A percentile compares a stretch with the other conserved stretches of the same genome.
Conservation (phyloP, 1,284 basidiomycete species). For the Psilocybe mexicana region DNA sequence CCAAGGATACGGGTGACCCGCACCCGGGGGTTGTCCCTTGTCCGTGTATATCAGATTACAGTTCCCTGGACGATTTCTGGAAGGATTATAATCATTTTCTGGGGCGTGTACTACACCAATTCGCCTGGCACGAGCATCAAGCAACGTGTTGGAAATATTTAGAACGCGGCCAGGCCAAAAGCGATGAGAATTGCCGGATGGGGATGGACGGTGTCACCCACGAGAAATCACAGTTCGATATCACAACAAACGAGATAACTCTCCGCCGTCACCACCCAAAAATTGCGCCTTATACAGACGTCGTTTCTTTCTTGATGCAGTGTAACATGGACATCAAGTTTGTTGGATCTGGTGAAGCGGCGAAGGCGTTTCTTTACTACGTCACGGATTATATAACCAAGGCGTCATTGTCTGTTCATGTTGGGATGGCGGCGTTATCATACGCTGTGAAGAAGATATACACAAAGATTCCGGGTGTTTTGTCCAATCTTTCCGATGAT, state of each 20-base stretch:
- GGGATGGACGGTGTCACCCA: slow-evolving; percentile 14
- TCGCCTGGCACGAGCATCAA: slow-evolving; percentile 12
- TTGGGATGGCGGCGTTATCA: slow-evolving; percentile 20
- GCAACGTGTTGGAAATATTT: slow-evolving; percentile 18
- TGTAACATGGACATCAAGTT: slow-evolving; percentile 36
- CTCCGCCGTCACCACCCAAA: not conserved
- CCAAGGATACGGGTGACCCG: slow-evolving; percentile 3
- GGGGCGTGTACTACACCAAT: slow-evolving; percentile 6
- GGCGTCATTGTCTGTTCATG: slow-evolving; percentile 19
- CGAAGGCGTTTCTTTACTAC: slow-evolving; percentile 31
- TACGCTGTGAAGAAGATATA: slow-evolving; percentile 20
- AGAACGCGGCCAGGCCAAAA: slow-evolving; percentile 1
- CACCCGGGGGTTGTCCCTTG: slow-evolving; percentile 4
- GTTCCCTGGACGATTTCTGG: slow-evolving; percentile 1
- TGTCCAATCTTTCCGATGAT: not conserved
- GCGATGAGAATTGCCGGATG: slow-evolving; percentile 10
- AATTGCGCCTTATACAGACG: slow-evolving; percentile 6
- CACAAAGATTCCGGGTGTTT: not conserved
- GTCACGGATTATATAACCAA: slow-evolving; percentile 34
- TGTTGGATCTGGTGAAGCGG: slow-evolving; percentile 29
- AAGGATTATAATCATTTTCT: slow-evolving; percentile 1
- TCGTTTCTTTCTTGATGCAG: slow-evolving; percentile 4
- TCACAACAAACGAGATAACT: not conserved
- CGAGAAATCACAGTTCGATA: not conserved
- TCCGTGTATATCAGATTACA: not conserved